phyloP scores from a whole-genome alignment of 805 yeast genomes.

The Candida sithepensis region DNA sequence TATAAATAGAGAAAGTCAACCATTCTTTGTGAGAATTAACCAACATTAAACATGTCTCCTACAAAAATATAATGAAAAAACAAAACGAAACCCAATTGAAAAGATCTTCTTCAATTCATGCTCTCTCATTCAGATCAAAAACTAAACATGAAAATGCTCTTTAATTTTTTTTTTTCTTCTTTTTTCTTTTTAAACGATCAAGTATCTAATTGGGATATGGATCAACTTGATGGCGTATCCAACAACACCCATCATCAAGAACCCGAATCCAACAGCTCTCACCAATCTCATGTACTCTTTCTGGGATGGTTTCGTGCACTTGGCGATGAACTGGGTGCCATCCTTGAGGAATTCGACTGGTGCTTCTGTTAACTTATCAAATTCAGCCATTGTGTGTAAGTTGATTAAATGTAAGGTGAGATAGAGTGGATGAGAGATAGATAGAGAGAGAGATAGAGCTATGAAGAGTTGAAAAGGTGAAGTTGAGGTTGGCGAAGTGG shows the following conservation, averaged over 20 bases:
- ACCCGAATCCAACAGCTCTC: conserved; percentile 96
- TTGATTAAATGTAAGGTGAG: background rate
- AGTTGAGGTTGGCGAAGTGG: too few relatives aligned
- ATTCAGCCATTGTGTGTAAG: conserved; percentile 30
- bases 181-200: conserved; percentile 61
- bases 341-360: conserved; percentile 91
- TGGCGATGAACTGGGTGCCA: conserved; percentile 81
- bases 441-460: too few relatives aligned
- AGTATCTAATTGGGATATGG: conserved; percentile 94
- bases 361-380: conserved; percentile 76
- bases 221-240: conserved; percentile 92
- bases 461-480: background rate
- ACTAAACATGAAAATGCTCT: background rate
- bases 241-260: conserved; percentile 95
- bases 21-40: too few relatives aligned
- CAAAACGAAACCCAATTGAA: too few relatives aligned
- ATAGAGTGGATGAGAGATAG: background rate
- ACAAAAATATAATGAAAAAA: too few relatives aligned
- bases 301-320: conserved; percentile 89
- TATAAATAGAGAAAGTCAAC: too few relatives aligned
- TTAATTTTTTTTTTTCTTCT: background rate
- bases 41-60: too few relatives aligned
- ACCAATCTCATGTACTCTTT: conserved; percentile 87
- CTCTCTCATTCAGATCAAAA: background rate
- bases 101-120: background rate